Percentiles rank a stretch among this genome's conserved stretches.
These are phyloP conservation scores for Didymella pinodella DNA, from an alignment of 2,329 filamentous ascomycete species.

Conservation along the genomic window DNA sequence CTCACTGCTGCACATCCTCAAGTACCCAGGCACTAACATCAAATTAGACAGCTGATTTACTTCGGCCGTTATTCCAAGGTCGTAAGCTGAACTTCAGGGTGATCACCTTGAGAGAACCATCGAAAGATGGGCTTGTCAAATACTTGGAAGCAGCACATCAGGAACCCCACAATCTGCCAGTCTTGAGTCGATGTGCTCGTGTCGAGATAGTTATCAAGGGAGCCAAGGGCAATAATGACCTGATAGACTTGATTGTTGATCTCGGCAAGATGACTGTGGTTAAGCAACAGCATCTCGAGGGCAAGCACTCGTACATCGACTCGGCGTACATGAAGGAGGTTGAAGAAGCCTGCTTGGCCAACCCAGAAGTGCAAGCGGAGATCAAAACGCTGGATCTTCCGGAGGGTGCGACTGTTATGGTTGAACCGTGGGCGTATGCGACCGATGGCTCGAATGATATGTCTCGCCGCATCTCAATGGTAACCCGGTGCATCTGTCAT, in stretches of 20 bases:
- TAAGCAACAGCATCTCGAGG: slow-evolving; percentile 46
- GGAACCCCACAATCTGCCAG: slow-evolving; percentile 27
- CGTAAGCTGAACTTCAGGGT: slow-evolving; percentile 56
- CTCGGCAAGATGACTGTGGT: slow-evolving; percentile 31
- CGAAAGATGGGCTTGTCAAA: slow-evolving; percentile 57
- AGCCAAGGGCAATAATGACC: slow-evolving; percentile 50
- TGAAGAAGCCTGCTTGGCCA: slow-evolving; percentile 57
- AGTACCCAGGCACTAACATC: not conserved
- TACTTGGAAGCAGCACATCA: slow-evolving; percentile 57
- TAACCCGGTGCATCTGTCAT: slow-evolving; percentile 26
- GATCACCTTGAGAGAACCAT: slow-evolving; percentile 60
- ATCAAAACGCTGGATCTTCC: slow-evolving; percentile 54
- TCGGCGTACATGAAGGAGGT: slow-evolving; percentile 58
- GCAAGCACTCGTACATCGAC: slow-evolving; percentile 60
- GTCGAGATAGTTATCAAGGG: slow-evolving; percentile 49
- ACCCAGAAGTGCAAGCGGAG: slow-evolving; percentile 55
- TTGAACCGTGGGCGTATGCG: slow-evolving; percentile 66
- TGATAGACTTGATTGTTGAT: slow-evolving; percentile 41
- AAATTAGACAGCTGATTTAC: slow-evolving; percentile 38
- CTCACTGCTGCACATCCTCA: not conserved
- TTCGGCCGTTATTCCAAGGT: slow-evolving; percentile 48
- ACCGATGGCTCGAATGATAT: slow-evolving; percentile 64
- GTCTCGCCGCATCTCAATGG: slow-evolving; percentile 59
- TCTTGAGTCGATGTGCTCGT: slow-evolving; percentile 51
- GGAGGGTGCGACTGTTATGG: slow-evolving; percentile 54